Percentiles rank a stretch among this genome's conserved stretches.
These are phyloP conservation scores for Aquilaria agallochum DNA, from an alignment of 441 rosid species.

Conservation along the genomic window DNA sequence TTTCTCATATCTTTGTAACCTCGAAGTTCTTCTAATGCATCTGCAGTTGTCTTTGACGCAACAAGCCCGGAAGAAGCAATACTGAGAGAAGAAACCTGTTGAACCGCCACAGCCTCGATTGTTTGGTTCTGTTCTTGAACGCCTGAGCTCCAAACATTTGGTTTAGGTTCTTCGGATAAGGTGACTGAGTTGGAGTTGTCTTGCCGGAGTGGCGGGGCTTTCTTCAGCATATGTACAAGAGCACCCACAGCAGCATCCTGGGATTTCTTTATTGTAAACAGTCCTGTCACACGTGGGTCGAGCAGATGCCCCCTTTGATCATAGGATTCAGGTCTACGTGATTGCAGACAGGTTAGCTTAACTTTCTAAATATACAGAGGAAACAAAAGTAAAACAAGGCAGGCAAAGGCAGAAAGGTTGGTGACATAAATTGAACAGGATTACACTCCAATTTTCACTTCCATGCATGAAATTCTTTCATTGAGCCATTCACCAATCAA, in stretches of 20 bases:
- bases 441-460: too few species aligned
- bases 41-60: conserved; percentile 70
- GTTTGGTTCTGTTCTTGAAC: conserved; percentile 20
- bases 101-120: conserved; percentile 20
- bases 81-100: conserved; percentile 27
- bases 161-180: conserved; percentile 26
- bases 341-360: conserved; percentile 4
- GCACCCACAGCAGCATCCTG: conserved; percentile 91
- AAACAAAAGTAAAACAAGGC: neutral
- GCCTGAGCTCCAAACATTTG: conserved; percentile 33
- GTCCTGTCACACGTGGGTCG: conserved; percentile 47
- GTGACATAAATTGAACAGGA: too few species aligned
- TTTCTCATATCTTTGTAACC: conserved; percentile 65
- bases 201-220: conserved; percentile 81
- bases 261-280: conserved; percentile 46
- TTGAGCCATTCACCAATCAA: too few species aligned
- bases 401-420: neutral
- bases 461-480: too few species aligned
- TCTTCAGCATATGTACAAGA: conserved; percentile 76
- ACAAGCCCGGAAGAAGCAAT: conserved; percentile 36
- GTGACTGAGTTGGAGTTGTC: conserved; percentile 29
- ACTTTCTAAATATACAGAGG: conserved; percentile 7
- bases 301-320: conserved; percentile 43
- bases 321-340: conserved; percentile 56
- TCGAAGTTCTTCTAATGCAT: conserved; percentile 83